Percentiles rank a stretch among this genome's conserved stretches.
These are phyloP conservation scores for Colletotrichum tropicicola DNA, from an alignment of 2,329 filamentous ascomycete genomes.

Conservation along the genomic window DNA sequence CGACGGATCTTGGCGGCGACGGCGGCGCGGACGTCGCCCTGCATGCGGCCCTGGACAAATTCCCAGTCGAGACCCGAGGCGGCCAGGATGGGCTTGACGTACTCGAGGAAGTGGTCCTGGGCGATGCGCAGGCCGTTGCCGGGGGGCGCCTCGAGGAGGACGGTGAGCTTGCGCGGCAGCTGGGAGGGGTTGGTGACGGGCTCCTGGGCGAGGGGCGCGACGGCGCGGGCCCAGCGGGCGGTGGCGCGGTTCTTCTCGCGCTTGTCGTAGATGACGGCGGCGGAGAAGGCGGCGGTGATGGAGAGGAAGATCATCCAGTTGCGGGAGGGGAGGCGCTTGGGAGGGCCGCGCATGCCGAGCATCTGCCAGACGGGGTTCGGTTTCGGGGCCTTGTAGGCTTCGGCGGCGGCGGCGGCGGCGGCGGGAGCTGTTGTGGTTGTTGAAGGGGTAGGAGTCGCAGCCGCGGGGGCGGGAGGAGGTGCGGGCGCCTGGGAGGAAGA, in stretches of 20 bases:
- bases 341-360: slow-evolving; percentile 86
- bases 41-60: slow-evolving; percentile 88
- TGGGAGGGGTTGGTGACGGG: slow-evolving; percentile 72
- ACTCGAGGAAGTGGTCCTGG: slow-evolving; percentile 96
- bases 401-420: slow-evolving; percentile 36
- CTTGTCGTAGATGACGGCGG: slow-evolving; percentile 89
- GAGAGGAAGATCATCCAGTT: slow-evolving; percentile 98
- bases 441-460: neutral
- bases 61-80: slow-evolving; percentile 95
- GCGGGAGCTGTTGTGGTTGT: slow-evolving; percentile 29
- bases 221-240: slow-evolving; percentile 85
- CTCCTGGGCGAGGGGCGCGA: slow-evolving; percentile 85
- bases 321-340: slow-evolving; percentile 86
- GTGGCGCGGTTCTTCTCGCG: slow-evolving; percentile 87
- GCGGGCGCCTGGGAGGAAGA: slow-evolving; percentile 6
- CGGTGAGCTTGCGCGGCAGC: slow-evolving; percentile 84
- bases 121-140: slow-evolving; percentile 84
- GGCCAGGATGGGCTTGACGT: slow-evolving; percentile 91
- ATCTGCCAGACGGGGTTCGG: slow-evolving; percentile 79
- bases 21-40: slow-evolving; percentile 91
- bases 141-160: slow-evolving; percentile 87
- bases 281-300: slow-evolving; percentile 79
- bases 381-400: slow-evolving; percentile 52
- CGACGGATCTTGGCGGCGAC: slow-evolving; percentile 88
- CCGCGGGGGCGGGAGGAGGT: neutral